Conservation (phyloP, 2,329 filamentous ascomycete genomes). For the Aspergillus pseudotamarii region DNA sequence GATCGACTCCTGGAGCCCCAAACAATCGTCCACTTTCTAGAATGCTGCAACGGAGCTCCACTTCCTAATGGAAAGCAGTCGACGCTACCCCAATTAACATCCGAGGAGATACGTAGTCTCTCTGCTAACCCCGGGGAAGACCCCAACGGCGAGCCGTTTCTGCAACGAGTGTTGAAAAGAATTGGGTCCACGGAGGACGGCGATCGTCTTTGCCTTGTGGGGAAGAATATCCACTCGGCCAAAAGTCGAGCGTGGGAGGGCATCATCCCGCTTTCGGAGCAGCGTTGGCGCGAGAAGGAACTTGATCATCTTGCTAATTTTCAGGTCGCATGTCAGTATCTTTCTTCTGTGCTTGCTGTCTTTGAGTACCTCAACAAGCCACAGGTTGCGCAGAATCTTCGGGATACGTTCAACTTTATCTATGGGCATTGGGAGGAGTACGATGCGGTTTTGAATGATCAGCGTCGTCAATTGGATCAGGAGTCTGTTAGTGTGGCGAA, state of each 20-base stretch:
- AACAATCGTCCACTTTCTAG: conserved; percentile 23
- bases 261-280: conserved; percentile 28
- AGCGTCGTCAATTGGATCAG: conserved; percentile 7
- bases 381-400: conserved; percentile 15
- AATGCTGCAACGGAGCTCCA: conserved; percentile 10
- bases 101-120: conserved; percentile 11
- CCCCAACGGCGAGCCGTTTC: background rate
- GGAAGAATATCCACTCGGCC: conserved; percentile 28
- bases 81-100: background rate
- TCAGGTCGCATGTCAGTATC: conserved; percentile 26
- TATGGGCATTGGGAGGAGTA: conserved; percentile 19
- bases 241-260: conserved; percentile 31
- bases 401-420: conserved; percentile 29
- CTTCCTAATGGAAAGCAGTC: conserved; percentile 25
- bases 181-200: background rate
- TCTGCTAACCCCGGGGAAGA: conserved; percentile 1
- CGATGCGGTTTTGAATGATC: conserved; percentile 21
- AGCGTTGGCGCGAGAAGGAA: conserved; percentile 26
- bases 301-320: conserved; percentile 24
- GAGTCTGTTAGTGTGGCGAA: conserved; percentile 16
- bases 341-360: conserved; percentile 23
- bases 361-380: conserved; percentile 30
- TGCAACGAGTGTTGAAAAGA: background rate
- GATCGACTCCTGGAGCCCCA: conserved; percentile 33
- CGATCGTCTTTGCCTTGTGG: conserved; percentile 21